Evolutionary conservation across 352 stramenopile genomes (phyloP).

Genomic region (Pythium myriotylum): DNA sequence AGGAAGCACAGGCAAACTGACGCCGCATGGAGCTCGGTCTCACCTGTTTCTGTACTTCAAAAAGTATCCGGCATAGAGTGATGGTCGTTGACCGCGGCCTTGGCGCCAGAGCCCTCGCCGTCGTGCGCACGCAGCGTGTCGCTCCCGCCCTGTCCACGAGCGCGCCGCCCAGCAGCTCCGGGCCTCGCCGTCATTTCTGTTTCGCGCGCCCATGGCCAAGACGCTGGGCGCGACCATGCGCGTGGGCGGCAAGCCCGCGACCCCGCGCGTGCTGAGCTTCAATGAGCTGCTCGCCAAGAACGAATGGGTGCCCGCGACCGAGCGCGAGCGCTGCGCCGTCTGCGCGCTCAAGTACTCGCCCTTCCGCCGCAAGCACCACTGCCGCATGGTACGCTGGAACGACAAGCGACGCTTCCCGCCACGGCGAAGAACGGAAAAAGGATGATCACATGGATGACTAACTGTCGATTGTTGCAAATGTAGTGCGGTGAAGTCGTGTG

Average conservation of each 20-base stretch:
- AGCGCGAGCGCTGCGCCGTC: constrained; percentile 15
- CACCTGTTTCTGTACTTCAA: constrained; percentile 6
- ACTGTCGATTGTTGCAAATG: neutral
- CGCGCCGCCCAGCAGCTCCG: neutral
- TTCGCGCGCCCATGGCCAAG: constrained; percentile 1
- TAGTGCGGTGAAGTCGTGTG: constrained; percentile 27
- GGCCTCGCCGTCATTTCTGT: neutral
- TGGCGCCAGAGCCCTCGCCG: constrained; percentile 1
- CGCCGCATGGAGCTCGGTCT: neutral
- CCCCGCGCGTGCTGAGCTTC: constrained; percentile 14
- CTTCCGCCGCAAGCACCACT: constrained; percentile 24
- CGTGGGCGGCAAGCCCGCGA: neutral
- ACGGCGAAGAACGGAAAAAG: neutral
- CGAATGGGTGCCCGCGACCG: constrained; percentile 18
- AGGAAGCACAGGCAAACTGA: too few relatives aligned
- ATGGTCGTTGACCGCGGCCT: constrained; percentile 5
- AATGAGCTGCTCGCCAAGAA: constrained; percentile 20
- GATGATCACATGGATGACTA: neutral
- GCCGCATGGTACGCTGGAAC: constrained; percentile 20
- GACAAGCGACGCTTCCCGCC: neutral
- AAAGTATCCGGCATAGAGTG: neutral
- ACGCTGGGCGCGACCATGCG: constrained; percentile 1
- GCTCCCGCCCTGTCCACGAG: constrained; percentile 2
- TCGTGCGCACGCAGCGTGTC: constrained; percentile 10
- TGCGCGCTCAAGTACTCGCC: constrained; percentile 13